Evolutionary conservation across 148 eudicot genomes (phyloP), one percentile per base, ranked within the genome.

Genomic region (Chenopodium suecicum): DNA sequence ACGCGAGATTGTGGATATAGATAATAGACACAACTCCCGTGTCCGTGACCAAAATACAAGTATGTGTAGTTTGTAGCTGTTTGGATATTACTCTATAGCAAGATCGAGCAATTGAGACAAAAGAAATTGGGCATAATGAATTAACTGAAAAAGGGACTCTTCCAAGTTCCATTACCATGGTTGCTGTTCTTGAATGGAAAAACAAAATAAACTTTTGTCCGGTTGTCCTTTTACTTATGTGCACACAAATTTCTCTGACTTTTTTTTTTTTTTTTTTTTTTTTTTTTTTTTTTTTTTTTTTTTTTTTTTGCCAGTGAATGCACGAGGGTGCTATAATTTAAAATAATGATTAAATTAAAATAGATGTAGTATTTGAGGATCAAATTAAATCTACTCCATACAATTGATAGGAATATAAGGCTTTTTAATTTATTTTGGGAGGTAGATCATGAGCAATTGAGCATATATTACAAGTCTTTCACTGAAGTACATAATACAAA

Each of bases 181-280:
- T 75, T 52, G 79, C 8, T 81, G 79, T 22, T 68, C 74, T 32
- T 67, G n/a, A 68, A 69, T 64, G 50, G 74, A 41, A 77, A 82
- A 58, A 65, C 63, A 70, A 78, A 70, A 73, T 65, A 34, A 23
- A 9, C 34, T 71, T 27, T 62, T 82, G 81, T 31, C 32, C 32
- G 32, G 32, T 31, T 31, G 32, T 77, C 84, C 78, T 64, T 70
- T 56, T 71, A 65, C 78, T 82, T 82, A 37, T 46, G 50, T 78
- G 77, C 60, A 80, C 62, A 14, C 5, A 4, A 56, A 56, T 52
- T 54, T 17, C 60, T 54, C 60, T 14, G 14, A 34, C 52, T 1
- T 10, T 48, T 48, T 54, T 12, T 54, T 70, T 3, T 37, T 32
- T 37, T 11, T 13, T 48, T 8, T 8, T 48, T 48, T 48, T 54